Conservation (phyloP, 108 stramenopile genomes). For the Skeletonema potamos region DNA sequence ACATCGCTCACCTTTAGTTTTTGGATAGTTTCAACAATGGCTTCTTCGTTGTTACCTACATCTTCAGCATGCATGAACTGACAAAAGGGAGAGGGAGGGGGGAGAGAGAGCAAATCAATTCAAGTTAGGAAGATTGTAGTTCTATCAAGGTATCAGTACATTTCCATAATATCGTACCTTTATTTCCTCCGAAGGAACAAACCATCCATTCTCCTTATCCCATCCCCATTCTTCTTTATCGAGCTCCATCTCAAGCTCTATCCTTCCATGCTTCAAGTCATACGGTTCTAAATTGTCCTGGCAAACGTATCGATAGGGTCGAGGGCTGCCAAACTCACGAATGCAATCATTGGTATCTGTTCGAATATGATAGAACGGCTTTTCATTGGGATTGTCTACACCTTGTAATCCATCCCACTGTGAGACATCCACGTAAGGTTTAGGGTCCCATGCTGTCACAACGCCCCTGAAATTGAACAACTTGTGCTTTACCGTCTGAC, state of each 20-base stretch:
- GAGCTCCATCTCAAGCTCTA: slow-evolving; percentile 64
- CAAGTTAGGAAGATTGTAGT: background rate
- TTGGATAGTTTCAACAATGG: background rate
- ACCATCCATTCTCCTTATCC: slow-evolving; percentile 32
- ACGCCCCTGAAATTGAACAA: slow-evolving; percentile 79
- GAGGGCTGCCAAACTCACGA: slow-evolving; percentile 64
- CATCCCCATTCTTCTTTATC: slow-evolving; percentile 56
- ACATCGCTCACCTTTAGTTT: slow-evolving; percentile 17
- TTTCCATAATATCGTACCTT: slow-evolving; percentile 17
- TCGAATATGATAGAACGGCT: slow-evolving; percentile 80
- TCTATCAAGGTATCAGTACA: background rate
- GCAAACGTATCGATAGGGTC: slow-evolving; percentile 72
- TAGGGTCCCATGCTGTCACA: slow-evolving; percentile 71
- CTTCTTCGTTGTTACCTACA: slow-evolving; percentile 42
- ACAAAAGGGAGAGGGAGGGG: background rate
- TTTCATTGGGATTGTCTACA: slow-evolving; percentile 61
- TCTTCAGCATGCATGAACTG: slow-evolving; percentile 61
- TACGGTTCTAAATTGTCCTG: slow-evolving; percentile 75
- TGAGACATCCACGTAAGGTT: slow-evolving; percentile 66
- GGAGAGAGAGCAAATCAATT: background rate
- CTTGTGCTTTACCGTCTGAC: slow-evolving; percentile 72
- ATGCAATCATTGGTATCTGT: slow-evolving; percentile 72
- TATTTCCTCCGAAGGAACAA: slow-evolving; percentile 46
- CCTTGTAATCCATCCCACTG: slow-evolving; percentile 78
- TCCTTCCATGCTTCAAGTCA: slow-evolving; percentile 21